Conservation (phyloP, 176 grass and related monocot species). For the Oryza glumipatula region DNA sequence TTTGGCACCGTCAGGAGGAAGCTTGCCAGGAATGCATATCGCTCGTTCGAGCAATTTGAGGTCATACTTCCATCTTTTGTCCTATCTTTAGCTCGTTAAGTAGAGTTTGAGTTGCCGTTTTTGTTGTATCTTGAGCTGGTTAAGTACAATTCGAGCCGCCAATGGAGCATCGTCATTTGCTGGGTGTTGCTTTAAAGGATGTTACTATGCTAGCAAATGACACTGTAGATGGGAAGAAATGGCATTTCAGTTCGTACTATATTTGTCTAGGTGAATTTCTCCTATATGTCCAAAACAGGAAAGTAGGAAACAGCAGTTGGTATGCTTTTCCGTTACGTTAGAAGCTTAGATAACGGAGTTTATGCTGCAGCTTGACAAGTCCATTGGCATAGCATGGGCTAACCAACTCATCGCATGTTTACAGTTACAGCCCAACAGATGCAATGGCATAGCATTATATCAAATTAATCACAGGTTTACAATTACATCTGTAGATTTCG, state of each 20-base stretch:
- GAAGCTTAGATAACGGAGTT: slow-evolving; percentile 1
- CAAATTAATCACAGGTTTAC: background rate
- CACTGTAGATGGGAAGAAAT: background rate
- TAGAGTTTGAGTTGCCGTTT: background rate
- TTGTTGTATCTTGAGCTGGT: slow-evolving; percentile 14
- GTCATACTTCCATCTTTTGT: slow-evolving; percentile 37
- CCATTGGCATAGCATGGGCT: background rate
- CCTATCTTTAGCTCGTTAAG: background rate
- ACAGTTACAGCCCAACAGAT: slow-evolving; percentile 22
- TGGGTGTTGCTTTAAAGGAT: slow-evolving; percentile 10
- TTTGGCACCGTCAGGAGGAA: slow-evolving; percentile 90
- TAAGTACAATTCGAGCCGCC: background rate
- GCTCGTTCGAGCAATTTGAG: slow-evolving; percentile 95
- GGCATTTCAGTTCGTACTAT: slow-evolving; percentile 30
- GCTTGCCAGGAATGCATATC: slow-evolving; percentile 74
- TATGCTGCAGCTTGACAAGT: slow-evolving; percentile 15
- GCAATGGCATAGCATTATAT: background rate
- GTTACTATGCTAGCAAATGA: background rate
- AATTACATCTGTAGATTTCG: slow-evolving; percentile 24
- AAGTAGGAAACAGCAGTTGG: background rate
- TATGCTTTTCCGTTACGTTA: background rate
- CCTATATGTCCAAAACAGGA: background rate
- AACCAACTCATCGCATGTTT: slow-evolving; percentile 5
- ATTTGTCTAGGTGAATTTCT: slow-evolving; percentile 41
- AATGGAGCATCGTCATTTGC: background rate